Conservation (phyloP, 441 rosid genomes). For the California macrophylla region DNA sequence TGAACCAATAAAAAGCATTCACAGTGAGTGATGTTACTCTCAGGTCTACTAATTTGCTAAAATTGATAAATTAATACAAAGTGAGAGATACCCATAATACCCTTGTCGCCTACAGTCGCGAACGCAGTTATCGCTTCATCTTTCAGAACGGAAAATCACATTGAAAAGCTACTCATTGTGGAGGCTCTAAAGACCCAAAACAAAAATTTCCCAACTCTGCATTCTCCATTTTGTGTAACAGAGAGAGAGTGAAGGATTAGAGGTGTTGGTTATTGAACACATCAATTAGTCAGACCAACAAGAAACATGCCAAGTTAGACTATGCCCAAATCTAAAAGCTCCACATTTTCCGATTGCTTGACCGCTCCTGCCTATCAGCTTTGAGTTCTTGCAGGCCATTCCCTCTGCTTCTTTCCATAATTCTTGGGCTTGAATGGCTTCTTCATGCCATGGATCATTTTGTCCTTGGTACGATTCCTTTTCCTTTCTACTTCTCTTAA, state of each 20-base stretch:
- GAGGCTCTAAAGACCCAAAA: too few relatives aligned
- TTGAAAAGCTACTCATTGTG: too few relatives aligned
- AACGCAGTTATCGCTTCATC: too few relatives aligned
- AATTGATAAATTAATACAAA: too few relatives aligned
- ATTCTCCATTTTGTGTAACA: not conserved
- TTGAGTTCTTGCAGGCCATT: conserved; percentile 61
- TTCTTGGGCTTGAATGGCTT: not conserved
- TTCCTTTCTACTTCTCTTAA: not conserved
- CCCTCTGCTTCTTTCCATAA: conserved; percentile 56
- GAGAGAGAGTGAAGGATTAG: too few relatives aligned
- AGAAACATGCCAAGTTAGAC: conserved; percentile 45
- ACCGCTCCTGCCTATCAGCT: conserved; percentile 77
- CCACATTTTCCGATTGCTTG: conserved; percentile 65
- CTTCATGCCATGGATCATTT: not conserved
- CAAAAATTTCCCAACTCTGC: not conserved
- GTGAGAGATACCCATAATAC: too few relatives aligned
- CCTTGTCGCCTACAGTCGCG: too few relatives aligned
- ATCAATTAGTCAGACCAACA: conserved; percentile 30
- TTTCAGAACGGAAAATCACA: too few relatives aligned
- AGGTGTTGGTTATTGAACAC: too few relatives aligned
- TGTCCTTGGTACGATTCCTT: not conserved
- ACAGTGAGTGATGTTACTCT: too few relatives aligned
- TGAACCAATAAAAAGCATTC: too few relatives aligned
- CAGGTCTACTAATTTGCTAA: too few relatives aligned
- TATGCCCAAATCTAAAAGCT: conserved; percentile 64